Conservation (phyloP, 2,329 filamentous ascomycete species). For the Clonostachys solani region DNA sequence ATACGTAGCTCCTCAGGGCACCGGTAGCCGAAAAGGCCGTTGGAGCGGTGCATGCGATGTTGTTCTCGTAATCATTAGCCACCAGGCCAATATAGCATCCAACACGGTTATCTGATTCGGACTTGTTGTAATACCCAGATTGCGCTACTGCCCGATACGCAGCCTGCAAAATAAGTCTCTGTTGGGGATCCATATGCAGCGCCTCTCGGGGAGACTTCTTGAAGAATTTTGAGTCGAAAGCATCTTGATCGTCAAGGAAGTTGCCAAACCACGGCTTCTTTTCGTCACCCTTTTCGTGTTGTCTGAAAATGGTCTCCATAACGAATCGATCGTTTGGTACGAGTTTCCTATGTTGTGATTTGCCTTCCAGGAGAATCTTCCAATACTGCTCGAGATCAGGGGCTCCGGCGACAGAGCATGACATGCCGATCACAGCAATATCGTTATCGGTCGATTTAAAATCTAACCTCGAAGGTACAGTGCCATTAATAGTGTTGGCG, state of each 20-base stretch:
- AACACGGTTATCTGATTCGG: constrained; percentile 10
- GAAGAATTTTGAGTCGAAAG: constrained; percentile 36
- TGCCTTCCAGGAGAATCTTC: constrained; percentile 12
- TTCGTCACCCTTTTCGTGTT: background rate
- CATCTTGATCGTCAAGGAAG: constrained; percentile 11
- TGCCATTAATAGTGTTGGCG: no score
- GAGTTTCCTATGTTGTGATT: no score
- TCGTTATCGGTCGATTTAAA: no score
- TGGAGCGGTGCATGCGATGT: constrained; percentile 7
- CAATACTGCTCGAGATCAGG: constrained; percentile 26
- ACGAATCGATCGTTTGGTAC: no score
- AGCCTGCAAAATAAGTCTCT: constrained; percentile 27
- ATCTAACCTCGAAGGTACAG: no score
- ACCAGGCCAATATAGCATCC: constrained; percentile 31
- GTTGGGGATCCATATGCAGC: constrained; percentile 31
- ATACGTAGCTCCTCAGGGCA: constrained; percentile 17
- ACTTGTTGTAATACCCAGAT: constrained; percentile 7
- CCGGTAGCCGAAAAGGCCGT: constrained; percentile 12
- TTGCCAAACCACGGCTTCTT: constrained; percentile 11
- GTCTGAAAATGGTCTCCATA: no score
- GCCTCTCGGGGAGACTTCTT: constrained; percentile 27
- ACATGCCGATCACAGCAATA: constrained; percentile 32
- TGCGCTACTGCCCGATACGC: constrained; percentile 33
- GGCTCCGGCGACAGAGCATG: constrained; percentile 24
- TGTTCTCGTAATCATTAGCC: constrained; percentile 31